A percentile compares a stretch with the other conserved stretches of the same genome.
Evolutionary conservation across 2,329 filamentous ascomycete genomes (phyloP).

Genomic region (Pseudocercospora macadamiae): DNA sequence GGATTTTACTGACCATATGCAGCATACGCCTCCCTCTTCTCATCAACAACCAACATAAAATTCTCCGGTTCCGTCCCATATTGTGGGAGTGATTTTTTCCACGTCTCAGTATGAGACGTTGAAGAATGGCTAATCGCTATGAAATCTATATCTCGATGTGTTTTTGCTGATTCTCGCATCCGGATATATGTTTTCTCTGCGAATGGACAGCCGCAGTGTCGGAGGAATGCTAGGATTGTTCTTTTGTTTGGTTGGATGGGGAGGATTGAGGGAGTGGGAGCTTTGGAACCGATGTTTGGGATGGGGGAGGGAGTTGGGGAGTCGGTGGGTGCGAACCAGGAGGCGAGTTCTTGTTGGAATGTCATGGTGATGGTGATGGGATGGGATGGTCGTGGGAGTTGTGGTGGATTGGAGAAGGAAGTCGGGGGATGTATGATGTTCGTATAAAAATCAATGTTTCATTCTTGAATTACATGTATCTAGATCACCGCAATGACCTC

Average conservation of each 20-base stretch:
- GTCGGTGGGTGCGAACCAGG: conserved; percentile 45
- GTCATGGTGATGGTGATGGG: conserved; percentile 17
- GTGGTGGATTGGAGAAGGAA: not conserved
- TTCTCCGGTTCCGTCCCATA: conserved; percentile 59
- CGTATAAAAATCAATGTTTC: no score
- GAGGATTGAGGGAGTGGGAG: conserved; percentile 59
- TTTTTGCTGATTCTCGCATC: conserved; percentile 56
- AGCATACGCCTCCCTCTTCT: conserved; percentile 62
- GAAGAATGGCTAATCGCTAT: conserved; percentile 64
- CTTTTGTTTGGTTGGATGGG: conserved; percentile 58
- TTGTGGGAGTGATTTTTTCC: conserved; percentile 51
- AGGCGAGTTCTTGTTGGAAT: conserved; percentile 41
- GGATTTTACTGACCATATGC: no score
- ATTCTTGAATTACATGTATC: no score
- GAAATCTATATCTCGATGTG: conserved; percentile 57
- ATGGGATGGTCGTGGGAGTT: not conserved
- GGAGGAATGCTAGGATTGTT: conserved; percentile 67
- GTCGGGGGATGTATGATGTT: no score
- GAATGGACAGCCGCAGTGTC: conserved; percentile 77
- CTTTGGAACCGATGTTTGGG: conserved; percentile 59
- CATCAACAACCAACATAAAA: conserved; percentile 62
- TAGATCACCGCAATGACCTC: no score
- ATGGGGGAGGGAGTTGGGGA: conserved; percentile 42
- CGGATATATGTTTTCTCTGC: conserved; percentile 50
- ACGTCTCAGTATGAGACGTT: conserved; percentile 56